phyloP scores from a whole-genome alignment of 345 rosid species.

The Aquilaria yunnanensis region DNA sequence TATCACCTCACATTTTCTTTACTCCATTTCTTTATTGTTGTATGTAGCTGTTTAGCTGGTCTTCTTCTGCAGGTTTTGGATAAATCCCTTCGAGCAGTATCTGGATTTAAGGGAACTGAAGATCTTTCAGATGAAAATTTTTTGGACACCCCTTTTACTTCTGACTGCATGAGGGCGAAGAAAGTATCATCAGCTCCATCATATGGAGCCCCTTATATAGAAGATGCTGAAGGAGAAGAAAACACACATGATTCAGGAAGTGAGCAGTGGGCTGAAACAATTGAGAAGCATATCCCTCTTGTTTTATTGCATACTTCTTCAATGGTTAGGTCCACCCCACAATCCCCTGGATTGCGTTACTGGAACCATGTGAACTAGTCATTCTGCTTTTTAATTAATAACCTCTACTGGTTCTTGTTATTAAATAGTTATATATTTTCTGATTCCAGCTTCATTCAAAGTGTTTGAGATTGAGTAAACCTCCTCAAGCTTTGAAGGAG shows the following conservation, averaged over 20 bases:
- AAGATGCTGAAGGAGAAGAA: constrained; percentile 33
- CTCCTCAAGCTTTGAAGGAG: too few relatives aligned
- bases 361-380: too few relatives aligned
- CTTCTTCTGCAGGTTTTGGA: constrained; percentile 65
- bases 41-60: background rate
- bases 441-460: too few relatives aligned
- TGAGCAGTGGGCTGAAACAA: constrained; percentile 67
- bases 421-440: too few relatives aligned
- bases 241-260: constrained; percentile 39
- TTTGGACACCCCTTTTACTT: constrained; percentile 66
- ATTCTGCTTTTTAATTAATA: too few relatives aligned
- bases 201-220: constrained; percentile 42
- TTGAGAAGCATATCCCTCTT: constrained; percentile 61
- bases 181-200: constrained; percentile 89
- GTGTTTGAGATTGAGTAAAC: too few relatives aligned
- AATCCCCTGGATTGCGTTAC: background rate
- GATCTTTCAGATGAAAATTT: constrained; percentile 61
- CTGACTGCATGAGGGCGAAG: constrained; percentile 71
- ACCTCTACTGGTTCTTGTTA: too few relatives aligned
- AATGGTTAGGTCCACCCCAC: constrained; percentile 49
- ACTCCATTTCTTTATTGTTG: background rate
- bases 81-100: constrained; percentile 81
- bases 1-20: background rate
- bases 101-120: constrained; percentile 94
- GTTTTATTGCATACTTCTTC: constrained; percentile 61